A percentile compares a stretch with the other conserved stretches of the same genome.
These are phyloP conservation scores for Sarocladiaceae sp. DNA, from an alignment of 2,329 filamentous ascomycete species.

Conservation along the genomic window DNA sequence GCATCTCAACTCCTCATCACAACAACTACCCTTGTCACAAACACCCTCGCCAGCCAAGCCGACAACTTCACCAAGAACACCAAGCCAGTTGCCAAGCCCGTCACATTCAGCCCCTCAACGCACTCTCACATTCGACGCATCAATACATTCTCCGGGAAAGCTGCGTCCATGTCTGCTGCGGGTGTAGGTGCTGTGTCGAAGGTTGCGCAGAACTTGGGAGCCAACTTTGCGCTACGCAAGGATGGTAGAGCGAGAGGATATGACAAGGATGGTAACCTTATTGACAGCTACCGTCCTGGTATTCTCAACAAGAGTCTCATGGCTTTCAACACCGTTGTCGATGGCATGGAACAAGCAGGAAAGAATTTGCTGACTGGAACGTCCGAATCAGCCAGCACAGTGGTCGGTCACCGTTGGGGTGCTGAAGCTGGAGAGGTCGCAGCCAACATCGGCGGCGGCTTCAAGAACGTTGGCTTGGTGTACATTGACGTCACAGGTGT, in stretches of 20 bases:
- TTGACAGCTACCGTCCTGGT: constrained; percentile 75
- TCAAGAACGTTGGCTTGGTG: constrained; percentile 94
- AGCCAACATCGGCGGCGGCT: constrained; percentile 70
- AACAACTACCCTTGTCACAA: constrained; percentile 73
- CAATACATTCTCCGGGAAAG: constrained; percentile 76
- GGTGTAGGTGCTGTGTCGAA: constrained; percentile 81
- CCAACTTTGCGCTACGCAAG: constrained; percentile 55
- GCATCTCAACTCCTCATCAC: constrained; percentile 92
- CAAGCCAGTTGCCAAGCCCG: constrained; percentile 71
- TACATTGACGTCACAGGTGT: constrained; percentile 97
- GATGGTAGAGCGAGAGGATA: constrained; percentile 53
- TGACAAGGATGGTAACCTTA: constrained; percentile 65
- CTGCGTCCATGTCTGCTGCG: constrained; percentile 75
- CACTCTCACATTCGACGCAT: constrained; percentile 84
- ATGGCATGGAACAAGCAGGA: constrained; percentile 86
- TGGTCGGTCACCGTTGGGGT: constrained; percentile 89
- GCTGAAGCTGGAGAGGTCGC: constrained; percentile 77
- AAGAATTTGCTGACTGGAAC: constrained; percentile 71
- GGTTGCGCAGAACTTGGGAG: constrained; percentile 87
- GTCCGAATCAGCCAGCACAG: constrained; percentile 73
- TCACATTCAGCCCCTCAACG: constrained; percentile 83
- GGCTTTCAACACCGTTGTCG: constrained; percentile 90
- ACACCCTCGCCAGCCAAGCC: constrained; percentile 71
- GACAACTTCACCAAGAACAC: constrained; percentile 77
- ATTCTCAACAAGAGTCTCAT: constrained; percentile 94